Base-by-base conservation (phyloP, 257 asterid species). In the Solanum piurae region DNA sequence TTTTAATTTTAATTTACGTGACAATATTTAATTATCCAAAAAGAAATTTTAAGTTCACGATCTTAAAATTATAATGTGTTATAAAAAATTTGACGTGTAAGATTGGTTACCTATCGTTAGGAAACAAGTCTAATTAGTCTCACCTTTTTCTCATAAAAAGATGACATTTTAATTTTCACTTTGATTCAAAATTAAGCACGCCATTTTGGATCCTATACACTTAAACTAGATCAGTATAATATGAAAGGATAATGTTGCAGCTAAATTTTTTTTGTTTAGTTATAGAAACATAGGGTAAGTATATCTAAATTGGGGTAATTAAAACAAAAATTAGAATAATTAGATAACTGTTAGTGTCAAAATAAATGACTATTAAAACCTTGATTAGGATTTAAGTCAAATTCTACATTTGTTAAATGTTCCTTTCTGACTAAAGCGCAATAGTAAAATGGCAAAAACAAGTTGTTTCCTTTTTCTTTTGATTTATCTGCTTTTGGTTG, bases 1-100 rank as follows among this genome's bases (percentile, higher is more conserved):
- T 8, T 9, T 23, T 0, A 0, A 0, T 44, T 44, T 52, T 1
- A 52, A 52, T 52, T 6, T 52, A 60, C 0, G 7, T 4, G 69
- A 60, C 1, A 9, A 2, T 60, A 60, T 60, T 60, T 60, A 0
- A 60, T 23, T 60, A 21, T 2, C 0, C 0, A 5, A 52, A 52
- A 52, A 52, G 0, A 52, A 60, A 1, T 21, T 58, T 60, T 9
- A 9, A 60, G 12, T 21, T 4, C 3, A 10, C 0, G 13, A 23
- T 60, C 3, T 60, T 60, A 60, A 60, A 23, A 60, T 23, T 60
- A 8, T 4, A 9, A 60, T 60, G 13, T 52, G 23, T 52, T 18
- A 5, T 79, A 14, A 36, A 25, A 0, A 0, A 25, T 76, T 27
- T n/a, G 21, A 13, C 62, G n/a, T 25, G 84, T 25, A 77, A 42